Evolutionary conservation across 2,329 filamentous ascomycete species (phyloP).

Genomic region (Rutstroemia sp.): DNA sequence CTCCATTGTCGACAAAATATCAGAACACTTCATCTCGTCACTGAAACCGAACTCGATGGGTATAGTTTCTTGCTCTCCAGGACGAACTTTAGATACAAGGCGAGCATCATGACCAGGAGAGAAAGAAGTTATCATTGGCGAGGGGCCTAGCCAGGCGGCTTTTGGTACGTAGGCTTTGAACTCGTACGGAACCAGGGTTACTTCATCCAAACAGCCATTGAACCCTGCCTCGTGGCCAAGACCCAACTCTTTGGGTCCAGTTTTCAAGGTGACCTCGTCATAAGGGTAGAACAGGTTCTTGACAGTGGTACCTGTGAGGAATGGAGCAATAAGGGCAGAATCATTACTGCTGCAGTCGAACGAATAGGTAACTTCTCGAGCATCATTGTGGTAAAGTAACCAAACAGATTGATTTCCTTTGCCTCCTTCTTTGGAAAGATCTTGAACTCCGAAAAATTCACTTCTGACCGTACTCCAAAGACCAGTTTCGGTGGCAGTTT

Average conservation of each 20-base stretch:
- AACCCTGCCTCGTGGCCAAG: slow-evolving; percentile 38
- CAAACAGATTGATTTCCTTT: slow-evolving; percentile 40
- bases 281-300: slow-evolving; percentile 58
- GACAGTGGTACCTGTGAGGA: slow-evolving; percentile 44
- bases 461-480: slow-evolving; percentile 54
- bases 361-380: slow-evolving; percentile 42
- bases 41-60: slow-evolving; percentile 52
- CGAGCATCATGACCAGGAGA: slow-evolving; percentile 55
- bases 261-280: slow-evolving; percentile 44
- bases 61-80: slow-evolving; percentile 36
- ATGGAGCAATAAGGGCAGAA: slow-evolving; percentile 47
- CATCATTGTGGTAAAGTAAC: slow-evolving; percentile 44
- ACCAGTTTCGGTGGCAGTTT: slow-evolving; percentile 46
- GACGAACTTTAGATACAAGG: slow-evolving; percentile 39
- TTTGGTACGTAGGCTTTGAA: slow-evolving; percentile 51
- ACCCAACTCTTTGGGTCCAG: slow-evolving; percentile 37
- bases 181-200: slow-evolving; percentile 45
- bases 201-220: slow-evolving; percentile 51
- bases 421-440: slow-evolving; percentile 36
- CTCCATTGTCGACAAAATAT: slow-evolving; percentile 40
- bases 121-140: slow-evolving; percentile 47
- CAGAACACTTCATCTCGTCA: slow-evolving; percentile 52
- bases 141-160: slow-evolving; percentile 40
- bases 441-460: slow-evolving; percentile 42
- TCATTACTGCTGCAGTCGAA: slow-evolving; percentile 45